Evolutionary conservation across 768 basidiomycete genomes (phyloP).

Genomic region (Coprinopsis strossmayeri): DNA sequence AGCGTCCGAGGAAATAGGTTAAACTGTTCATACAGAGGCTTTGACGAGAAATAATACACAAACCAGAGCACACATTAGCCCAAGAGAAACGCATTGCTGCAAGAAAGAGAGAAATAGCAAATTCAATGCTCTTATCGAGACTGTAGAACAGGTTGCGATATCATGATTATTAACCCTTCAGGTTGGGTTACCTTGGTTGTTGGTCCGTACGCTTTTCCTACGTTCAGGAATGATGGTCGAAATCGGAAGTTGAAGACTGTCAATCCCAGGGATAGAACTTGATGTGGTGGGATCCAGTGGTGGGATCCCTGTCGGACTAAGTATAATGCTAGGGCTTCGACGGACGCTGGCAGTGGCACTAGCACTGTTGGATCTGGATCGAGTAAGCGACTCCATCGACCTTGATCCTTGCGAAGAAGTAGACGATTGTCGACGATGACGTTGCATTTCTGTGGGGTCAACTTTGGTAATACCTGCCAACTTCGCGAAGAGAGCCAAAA

Average conservation of each 20-base stretch:
- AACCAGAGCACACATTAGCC: too few relatives aligned
- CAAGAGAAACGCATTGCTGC: too few relatives aligned
- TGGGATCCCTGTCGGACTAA: constrained; percentile 21
- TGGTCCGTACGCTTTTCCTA: constrained; percentile 9
- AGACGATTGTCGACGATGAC: constrained; percentile 74
- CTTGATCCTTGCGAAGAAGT: constrained; percentile 49
- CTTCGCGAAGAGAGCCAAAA: constrained; percentile 74
- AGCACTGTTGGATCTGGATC: constrained; percentile 33
- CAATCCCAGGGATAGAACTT: constrained; percentile 17
- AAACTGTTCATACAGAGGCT: too few relatives aligned
- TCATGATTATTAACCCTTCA: too few relatives aligned
- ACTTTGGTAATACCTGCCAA: constrained; percentile 67
- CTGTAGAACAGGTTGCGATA: background rate
- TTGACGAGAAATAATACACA: too few relatives aligned
- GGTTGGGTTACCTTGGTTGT: background rate
- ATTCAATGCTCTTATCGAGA: too few relatives aligned
- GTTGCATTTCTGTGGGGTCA: constrained; percentile 73
- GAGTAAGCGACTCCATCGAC: constrained; percentile 30
- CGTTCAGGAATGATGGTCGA: constrained; percentile 8
- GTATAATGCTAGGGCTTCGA: constrained; percentile 27
- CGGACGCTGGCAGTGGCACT: constrained; percentile 15
- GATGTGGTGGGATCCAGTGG: constrained; percentile 16
- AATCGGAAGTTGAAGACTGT: constrained; percentile 7
- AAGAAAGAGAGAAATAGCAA: too few relatives aligned
- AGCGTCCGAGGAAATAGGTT: too few relatives aligned